Percentiles rank a stretch among this genome's conserved stretches.
phyloP scores from a whole-genome alignment of 345 rosid species.

The Ceriops decandra region DNA sequence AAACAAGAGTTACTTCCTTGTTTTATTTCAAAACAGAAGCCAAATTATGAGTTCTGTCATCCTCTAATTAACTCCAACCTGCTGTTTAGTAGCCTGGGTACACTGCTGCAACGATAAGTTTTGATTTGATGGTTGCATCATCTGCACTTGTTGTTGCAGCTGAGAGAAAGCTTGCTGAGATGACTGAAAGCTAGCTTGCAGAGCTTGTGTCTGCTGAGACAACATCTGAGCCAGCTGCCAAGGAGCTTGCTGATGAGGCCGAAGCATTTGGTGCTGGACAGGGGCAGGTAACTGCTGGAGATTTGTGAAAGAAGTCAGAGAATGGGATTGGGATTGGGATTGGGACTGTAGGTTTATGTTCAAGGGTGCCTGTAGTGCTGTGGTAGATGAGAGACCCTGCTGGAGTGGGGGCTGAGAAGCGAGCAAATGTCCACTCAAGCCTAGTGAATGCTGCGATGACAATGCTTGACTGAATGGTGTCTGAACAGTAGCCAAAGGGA shows the following conservation, averaged over 20 bases:
- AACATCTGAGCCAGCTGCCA: conserved; percentile 75
- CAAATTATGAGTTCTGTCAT: background rate
- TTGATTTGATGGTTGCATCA: conserved; percentile 82
- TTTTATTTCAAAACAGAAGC: background rate
- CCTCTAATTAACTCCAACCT: conserved; percentile 42
- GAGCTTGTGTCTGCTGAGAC: conserved; percentile 82
- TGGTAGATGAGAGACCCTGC: conserved; percentile 43
- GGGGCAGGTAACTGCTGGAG: conserved; percentile 51
- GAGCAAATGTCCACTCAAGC: conserved; percentile 47
- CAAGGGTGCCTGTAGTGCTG: conserved; percentile 43
- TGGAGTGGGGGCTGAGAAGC: conserved; percentile 52
- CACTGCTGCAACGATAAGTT: conserved; percentile 44
- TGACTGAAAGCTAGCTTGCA: conserved; percentile 87
- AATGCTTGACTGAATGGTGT: conserved; percentile 43
- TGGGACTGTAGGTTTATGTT: conserved; percentile 48
- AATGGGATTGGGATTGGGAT: conserved; percentile 36
- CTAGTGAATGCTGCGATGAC: conserved; percentile 45
- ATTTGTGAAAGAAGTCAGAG: conserved; percentile 36
- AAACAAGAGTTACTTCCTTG: background rate
- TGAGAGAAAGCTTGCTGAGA: conserved; percentile 95
- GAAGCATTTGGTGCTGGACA: conserved; percentile 55
- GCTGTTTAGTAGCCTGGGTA: conserved; percentile 58
- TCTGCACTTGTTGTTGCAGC: conserved; percentile 85
- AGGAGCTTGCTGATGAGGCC: conserved; percentile 78
- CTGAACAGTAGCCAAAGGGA: conserved; percentile 36